Evolutionary conservation across 192 early-diverging fungal species (phyloP), one percentile per base, ranked within the genome.

Genomic region (Backusella macrospora): DNA sequence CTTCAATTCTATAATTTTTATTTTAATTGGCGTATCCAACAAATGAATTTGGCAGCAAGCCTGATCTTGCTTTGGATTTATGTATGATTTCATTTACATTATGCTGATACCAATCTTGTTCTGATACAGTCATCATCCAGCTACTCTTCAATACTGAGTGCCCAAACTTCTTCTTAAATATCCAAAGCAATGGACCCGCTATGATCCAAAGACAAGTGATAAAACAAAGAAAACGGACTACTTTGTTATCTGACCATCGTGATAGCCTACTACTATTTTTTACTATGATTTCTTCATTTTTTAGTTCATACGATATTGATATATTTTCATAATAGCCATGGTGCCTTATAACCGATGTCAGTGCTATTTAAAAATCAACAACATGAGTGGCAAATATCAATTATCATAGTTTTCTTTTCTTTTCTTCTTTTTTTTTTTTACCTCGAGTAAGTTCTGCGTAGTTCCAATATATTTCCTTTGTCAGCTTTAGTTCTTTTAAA

Each of bases 151-250:
- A 48, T 5, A 65, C 45, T 15, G 64, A 62, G n/a, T 79, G 65
- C 0, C 78, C 78, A 65, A 75, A 79, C 15, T 55, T 55, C 29
- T 75, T 74, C 40, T 47, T 65, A 43, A 62, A 63, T 4, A 79
- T 4, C 39, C 47, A 52, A 15, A 75, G 42, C 15, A 80, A 29
- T 5, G 85, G 85, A 10, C 63, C 68, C 3, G 78, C 77, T 9
- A 86, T 76, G n/a, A 86, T 79, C 78, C 85, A 86, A 6, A 84
- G 73, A 47, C 83, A 86, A 26, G 83, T 85, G 45, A 86, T 63
- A 38, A 82, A 73, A n/a, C 78, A 77, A 1, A 84, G 43, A 15
- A 78, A 62, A 18, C 67, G 66, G 16, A 85, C 42, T 15, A 63
- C 52, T 12, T 48, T 71, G 14, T 72, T 38, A 29, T 82, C 75